Percentiles rank a stretch among this genome's conserved stretches.
Evolutionary conservation across 2,329 filamentous ascomycete genomes (phyloP).

Genomic region (Graphilbum ipis-grandicollis): DNA sequence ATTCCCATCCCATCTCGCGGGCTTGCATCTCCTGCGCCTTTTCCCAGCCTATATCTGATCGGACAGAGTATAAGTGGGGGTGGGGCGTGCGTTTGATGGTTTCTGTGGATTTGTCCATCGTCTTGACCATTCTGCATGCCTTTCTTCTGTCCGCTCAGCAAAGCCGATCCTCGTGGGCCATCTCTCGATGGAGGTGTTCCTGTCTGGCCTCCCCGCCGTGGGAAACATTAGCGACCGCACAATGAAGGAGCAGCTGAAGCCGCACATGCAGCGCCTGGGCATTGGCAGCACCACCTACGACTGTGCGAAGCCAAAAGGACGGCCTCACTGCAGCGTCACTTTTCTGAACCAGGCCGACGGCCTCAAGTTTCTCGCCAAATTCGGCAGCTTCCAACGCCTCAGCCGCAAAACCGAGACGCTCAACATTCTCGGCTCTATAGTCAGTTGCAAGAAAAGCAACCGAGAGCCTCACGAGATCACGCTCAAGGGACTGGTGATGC

Average conservation of each 20-base stretch:
- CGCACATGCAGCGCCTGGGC: slow-evolving; percentile 20
- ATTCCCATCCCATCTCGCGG: no score
- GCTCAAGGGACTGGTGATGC: slow-evolving; percentile 7
- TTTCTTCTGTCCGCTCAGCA: no score
- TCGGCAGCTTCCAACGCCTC: slow-evolving; percentile 11
- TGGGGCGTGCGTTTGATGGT: no score
- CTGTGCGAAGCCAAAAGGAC: slow-evolving; percentile 23
- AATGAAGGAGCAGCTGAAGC: slow-evolving; percentile 21
- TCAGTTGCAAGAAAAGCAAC: slow-evolving; percentile 15
- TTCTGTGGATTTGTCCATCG: no score
- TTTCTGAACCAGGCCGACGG: slow-evolving; percentile 25
- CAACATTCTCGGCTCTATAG: slow-evolving; percentile 10
- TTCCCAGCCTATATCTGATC: no score
- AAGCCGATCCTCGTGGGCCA: no score
- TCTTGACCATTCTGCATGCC: no score
- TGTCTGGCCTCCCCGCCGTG: slow-evolving; percentile 22
- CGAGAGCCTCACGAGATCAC: slow-evolving; percentile 6
- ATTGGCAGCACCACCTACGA: slow-evolving; percentile 21
- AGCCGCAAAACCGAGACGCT: slow-evolving; percentile 9
- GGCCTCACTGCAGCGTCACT: slow-evolving; percentile 19
- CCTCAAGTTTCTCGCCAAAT: slow-evolving; percentile 20
- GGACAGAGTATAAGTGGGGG: no score
- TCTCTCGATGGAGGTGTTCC: slow-evolving; percentile 26
- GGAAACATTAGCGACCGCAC: slow-evolving; percentile 18
- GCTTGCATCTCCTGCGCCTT: no score